phyloP scores from a whole-genome alignment of 139 green algal genomes.

The Ulvella scutata region DNA sequence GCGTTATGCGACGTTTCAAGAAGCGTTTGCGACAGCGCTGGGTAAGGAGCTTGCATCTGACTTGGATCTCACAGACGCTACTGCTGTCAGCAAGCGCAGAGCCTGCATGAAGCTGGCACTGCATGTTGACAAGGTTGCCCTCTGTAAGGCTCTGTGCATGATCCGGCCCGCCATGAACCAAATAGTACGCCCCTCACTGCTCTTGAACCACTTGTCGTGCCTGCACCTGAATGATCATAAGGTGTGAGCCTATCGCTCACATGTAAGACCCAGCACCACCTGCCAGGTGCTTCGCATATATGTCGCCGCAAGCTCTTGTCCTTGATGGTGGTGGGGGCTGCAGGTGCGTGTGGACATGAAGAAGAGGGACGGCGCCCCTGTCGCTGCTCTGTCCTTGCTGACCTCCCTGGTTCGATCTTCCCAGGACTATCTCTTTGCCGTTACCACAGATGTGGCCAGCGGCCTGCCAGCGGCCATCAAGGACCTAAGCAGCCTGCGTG shows the following conservation, averaged over 20 bases:
- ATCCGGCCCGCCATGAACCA: background rate
- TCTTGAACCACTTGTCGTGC: too few species aligned
- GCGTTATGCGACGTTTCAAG: background rate
- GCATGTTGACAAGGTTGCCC: background rate
- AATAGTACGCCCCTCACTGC: too few species aligned
- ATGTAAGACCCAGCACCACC: too few species aligned
- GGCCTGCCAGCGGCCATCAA: background rate
- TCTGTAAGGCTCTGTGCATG: background rate
- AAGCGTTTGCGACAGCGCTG: background rate
- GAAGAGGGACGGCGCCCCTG: background rate
- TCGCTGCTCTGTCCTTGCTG: background rate
- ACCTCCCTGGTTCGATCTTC: background rate
- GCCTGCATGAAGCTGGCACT: background rate
- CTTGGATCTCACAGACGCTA: background rate
- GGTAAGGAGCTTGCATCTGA: background rate
- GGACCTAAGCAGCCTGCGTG: background rate
- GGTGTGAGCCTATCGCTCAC: too few species aligned
- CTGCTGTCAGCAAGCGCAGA: background rate
- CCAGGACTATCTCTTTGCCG: background rate
- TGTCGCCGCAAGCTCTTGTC: too few species aligned
- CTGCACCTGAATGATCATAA: too few species aligned
- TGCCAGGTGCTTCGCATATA: too few species aligned
- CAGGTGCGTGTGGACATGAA: too few species aligned
- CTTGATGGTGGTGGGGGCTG: too few species aligned
- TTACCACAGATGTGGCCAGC: background rate